Evolutionary conservation across 2,329 filamentous ascomycete genomes (phyloP).

Genomic region (Alternaria tenuissima): DNA sequence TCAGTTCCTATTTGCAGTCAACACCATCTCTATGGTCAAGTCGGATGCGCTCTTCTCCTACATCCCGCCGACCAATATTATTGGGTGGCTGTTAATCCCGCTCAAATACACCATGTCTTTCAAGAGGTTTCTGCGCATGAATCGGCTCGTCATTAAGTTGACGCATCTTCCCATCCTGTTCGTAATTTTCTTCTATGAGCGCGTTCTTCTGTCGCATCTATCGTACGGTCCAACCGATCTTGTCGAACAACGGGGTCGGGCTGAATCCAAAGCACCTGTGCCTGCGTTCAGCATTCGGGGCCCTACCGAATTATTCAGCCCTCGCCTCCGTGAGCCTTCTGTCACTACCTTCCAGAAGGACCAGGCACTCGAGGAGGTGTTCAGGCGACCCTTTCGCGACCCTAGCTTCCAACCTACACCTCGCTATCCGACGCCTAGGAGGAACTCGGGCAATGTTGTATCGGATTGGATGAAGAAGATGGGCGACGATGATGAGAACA

Average conservation of each 20-base stretch:
- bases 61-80: slow-evolving; percentile 87
- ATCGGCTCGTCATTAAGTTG: slow-evolving; percentile 88
- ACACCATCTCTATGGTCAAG: slow-evolving; percentile 97
- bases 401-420: slow-evolving; percentile 54
- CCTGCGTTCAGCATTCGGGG: slow-evolving; percentile 53
- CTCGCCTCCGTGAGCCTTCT: slow-evolving; percentile 83
- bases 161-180: slow-evolving; percentile 91
- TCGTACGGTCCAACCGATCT: slow-evolving; percentile 86
- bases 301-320: slow-evolving; percentile 71
- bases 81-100: slow-evolving; percentile 89
- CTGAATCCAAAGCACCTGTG: slow-evolving; percentile 65
- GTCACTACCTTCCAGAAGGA: slow-evolving; percentile 90
- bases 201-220: slow-evolving; percentile 74
- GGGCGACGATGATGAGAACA: slow-evolving; percentile 67
- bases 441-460: slow-evolving; percentile 81
- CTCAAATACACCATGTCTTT: slow-evolving; percentile 82
- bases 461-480: slow-evolving; percentile 86
- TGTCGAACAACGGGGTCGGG: slow-evolving; percentile 73
- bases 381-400: slow-evolving; percentile 72
- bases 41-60: slow-evolving; percentile 97
- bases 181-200: slow-evolving; percentile 87
- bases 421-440: slow-evolving; percentile 61
- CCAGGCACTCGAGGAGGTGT: slow-evolving; percentile 88
- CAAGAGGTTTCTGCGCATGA: slow-evolving; percentile 81
- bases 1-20: slow-evolving; percentile 91